Conservation (phyloP, 169 alveolate species). For the Plasmodium gonderi region DNA sequence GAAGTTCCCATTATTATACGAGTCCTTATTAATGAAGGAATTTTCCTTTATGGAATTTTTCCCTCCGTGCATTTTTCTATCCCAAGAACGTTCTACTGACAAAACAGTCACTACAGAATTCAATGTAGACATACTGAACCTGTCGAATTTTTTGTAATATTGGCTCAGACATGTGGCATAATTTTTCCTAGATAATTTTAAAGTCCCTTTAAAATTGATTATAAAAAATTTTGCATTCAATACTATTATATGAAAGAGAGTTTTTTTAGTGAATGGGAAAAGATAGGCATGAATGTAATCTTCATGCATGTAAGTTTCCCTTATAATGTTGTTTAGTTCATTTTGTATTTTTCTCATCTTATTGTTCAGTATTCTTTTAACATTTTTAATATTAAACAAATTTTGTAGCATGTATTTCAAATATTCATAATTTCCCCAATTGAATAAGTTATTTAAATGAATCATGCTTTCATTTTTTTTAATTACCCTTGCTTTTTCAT, state of each 20-base stretch:
- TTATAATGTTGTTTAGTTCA: background rate
- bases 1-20: no score
- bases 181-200: background rate
- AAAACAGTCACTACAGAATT: background rate
- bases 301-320: background rate
- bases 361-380: background rate
- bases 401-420: background rate
- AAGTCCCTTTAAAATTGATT: conserved; percentile 25
- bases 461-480: background rate
- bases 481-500: background rate
- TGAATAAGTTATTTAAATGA: background rate
- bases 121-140: background rate
- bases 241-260: conserved; percentile 6
- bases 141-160: background rate
- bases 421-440: background rate
- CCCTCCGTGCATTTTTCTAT: no score
- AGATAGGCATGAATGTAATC: conserved; percentile 39
- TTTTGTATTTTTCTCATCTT: conserved; percentile 5
- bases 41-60: background rate
- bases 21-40: background rate
- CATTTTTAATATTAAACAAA: background rate
- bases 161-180: conserved; percentile 4
- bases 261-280: conserved; percentile 1
- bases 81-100: background rate
- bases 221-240: conserved; percentile 13